A percentile compares a stretch with the other conserved stretches of the same genome.
phyloP scores from a whole-genome alignment of 2,329 filamentous ascomycete genomes.

The Paraconiothyrium brasiliense region DNA sequence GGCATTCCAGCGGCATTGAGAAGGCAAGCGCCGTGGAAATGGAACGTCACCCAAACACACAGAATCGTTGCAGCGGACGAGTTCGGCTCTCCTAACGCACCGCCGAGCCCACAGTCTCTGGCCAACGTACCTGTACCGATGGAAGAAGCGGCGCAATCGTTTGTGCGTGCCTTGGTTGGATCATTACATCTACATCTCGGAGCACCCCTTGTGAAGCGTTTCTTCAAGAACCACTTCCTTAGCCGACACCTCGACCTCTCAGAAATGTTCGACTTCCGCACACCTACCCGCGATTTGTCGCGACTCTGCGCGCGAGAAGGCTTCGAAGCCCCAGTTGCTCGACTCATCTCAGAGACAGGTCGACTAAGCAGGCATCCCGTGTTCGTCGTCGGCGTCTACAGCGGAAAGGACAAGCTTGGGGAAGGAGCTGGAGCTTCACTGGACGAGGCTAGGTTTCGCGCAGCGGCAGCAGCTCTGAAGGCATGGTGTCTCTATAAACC shows the following conservation, averaged over 20 bases:
- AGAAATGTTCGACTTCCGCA: conserved; percentile 82
- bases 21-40: conserved; percentile 44
- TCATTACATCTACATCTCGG: conserved; percentile 88
- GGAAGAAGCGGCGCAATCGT: conserved; percentile 73
- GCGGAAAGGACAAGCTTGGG: conserved; percentile 87
- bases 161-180: conserved; percentile 85
- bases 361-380: conserved; percentile 85
- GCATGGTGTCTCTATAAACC: conserved; percentile 97
- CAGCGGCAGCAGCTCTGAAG: conserved; percentile 86
- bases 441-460: conserved; percentile 78
- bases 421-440: conserved; percentile 86
- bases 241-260: conserved; percentile 80
- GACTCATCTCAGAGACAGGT: conserved; percentile 90
- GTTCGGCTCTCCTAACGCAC: conserved; percentile 73
- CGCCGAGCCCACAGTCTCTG: conserved; percentile 35
- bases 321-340: conserved; percentile 86
- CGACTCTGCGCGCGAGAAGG: conserved; percentile 87
- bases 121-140: conserved; percentile 45
- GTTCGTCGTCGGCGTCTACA: conserved; percentile 93
- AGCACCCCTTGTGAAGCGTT: conserved; percentile 78
- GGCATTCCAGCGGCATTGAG: conserved; percentile 36
- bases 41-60: conserved; percentile 63
- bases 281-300: conserved; percentile 83
- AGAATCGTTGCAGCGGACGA: conserved; percentile 83
- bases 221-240: conserved; percentile 85